These are phyloP conservation scores for Buddleja alternifolia DNA, from an alignment of 257 asterid genomes.

Conservation along the genomic window DNA sequence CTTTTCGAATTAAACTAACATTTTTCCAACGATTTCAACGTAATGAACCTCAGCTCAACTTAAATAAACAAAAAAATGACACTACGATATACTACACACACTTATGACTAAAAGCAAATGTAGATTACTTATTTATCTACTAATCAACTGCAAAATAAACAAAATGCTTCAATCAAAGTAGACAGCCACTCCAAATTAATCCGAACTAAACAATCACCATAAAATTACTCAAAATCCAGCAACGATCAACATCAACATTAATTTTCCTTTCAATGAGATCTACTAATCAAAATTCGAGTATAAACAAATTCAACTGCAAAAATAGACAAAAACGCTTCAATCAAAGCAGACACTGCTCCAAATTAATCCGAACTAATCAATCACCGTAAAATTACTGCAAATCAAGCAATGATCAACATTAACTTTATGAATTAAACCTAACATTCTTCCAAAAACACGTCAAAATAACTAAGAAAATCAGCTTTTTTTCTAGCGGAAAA, in stretches of 20 bases:
- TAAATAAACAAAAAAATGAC: no score
- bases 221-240: slow-evolving; percentile 19
- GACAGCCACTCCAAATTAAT: slow-evolving; percentile 1
- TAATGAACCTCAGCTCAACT: no score
- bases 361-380: slow-evolving; percentile 19
- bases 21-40: no score
- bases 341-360: neutral
- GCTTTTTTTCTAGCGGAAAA: slow-evolving; percentile 9
- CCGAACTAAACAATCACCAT: slow-evolving; percentile 25
- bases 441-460: no score
- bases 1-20: neutral
- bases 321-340: no score
- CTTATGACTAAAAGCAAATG: no score
- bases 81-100: no score
- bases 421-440: no score
- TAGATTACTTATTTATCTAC: no score
- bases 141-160: slow-evolving; percentile 20
- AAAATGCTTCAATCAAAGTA: neutral
- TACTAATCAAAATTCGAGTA: no score
- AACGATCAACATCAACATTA: slow-evolving; percentile 11
- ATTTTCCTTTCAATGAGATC: neutral
- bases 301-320: no score
- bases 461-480: slow-evolving; percentile 16
- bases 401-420: slow-evolving; percentile 19
- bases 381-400: slow-evolving; percentile 17